phyloP scores from a whole-genome alignment of 305 asterid genomes.

The Rubia occidens region DNA sequence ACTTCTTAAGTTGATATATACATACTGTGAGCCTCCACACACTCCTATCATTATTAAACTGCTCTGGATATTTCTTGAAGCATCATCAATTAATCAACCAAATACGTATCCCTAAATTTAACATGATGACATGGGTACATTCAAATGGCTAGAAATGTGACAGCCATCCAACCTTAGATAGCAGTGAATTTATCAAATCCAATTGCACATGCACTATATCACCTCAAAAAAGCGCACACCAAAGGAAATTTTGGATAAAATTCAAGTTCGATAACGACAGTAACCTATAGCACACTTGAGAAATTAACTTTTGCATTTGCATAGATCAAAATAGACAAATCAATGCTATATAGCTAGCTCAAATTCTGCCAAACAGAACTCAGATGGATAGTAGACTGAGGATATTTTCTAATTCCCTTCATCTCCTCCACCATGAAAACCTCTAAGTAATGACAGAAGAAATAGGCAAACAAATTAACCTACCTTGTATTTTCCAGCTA shows the following conservation, averaged over 20 bases:
- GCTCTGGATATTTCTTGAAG: background rate
- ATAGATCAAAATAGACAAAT: background rate
- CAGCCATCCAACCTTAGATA: background rate
- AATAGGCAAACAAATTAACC: slow-evolving; percentile 10
- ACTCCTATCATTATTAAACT: background rate
- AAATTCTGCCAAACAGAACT: background rate
- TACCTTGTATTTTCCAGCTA: slow-evolving; percentile 82
- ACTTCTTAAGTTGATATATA: background rate
- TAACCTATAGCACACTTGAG: background rate
- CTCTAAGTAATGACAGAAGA: slow-evolving; percentile 5
- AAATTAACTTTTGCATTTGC: background rate
- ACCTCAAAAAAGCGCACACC: background rate
- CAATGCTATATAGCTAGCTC: background rate
- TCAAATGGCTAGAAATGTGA: background rate
- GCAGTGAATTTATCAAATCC: background rate
- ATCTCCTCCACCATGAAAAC: background rate
- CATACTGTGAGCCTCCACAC: background rate
- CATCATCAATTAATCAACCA: background rate
- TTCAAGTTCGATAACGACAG: background rate
- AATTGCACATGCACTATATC: background rate
- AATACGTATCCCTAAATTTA: background rate
- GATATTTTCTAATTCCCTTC: background rate
- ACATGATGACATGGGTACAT: background rate
- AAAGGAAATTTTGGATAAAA: background rate
- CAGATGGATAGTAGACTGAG: background rate